These are phyloP conservation scores for Penicillium sp. DNA, from an alignment of 2,329 filamentous ascomycete genomes.

Conservation along the genomic window DNA sequence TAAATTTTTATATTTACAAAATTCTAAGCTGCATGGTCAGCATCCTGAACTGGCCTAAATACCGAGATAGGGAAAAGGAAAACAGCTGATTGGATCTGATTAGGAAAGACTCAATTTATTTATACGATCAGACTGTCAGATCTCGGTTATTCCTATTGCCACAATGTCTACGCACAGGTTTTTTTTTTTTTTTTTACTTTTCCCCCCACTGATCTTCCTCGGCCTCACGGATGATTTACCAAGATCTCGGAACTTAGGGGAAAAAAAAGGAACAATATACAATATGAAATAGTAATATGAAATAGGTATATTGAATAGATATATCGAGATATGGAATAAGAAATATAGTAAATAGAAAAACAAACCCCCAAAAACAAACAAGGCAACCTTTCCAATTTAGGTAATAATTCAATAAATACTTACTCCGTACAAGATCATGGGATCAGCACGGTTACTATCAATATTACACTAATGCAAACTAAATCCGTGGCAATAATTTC, in stretches of 20 bases:
- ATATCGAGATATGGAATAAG: not conserved
- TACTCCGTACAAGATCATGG: not conserved
- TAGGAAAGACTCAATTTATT: conserved; percentile 8
- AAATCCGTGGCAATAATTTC: conserved; percentile 1
- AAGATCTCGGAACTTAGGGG: not conserved
- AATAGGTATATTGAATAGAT: not conserved
- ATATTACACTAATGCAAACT: not conserved
- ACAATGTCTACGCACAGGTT: not conserved
- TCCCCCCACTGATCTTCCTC: conserved; percentile 1
- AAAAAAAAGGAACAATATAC: too few relatives aligned
- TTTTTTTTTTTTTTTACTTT: not conserved
- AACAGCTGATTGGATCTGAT: conserved; percentile 13
- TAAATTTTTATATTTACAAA: not conserved
- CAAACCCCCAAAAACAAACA: not conserved
- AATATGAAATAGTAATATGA: not conserved
- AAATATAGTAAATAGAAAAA: not conserved
- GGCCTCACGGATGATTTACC: not conserved
- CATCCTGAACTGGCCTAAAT: conserved; percentile 1
- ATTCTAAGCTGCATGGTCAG: conserved; percentile 1
- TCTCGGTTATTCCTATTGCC: conserved; percentile 16
- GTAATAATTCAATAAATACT: conserved; percentile 3
- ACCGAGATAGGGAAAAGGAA: not conserved
- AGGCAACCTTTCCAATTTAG: conserved; percentile 3
- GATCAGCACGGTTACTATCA: not conserved
- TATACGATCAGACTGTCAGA: conserved; percentile 23